Evolutionary conservation across 2,329 filamentous ascomycete genomes (phyloP).

Genomic region (Penicillium sclerotiorum): DNA sequence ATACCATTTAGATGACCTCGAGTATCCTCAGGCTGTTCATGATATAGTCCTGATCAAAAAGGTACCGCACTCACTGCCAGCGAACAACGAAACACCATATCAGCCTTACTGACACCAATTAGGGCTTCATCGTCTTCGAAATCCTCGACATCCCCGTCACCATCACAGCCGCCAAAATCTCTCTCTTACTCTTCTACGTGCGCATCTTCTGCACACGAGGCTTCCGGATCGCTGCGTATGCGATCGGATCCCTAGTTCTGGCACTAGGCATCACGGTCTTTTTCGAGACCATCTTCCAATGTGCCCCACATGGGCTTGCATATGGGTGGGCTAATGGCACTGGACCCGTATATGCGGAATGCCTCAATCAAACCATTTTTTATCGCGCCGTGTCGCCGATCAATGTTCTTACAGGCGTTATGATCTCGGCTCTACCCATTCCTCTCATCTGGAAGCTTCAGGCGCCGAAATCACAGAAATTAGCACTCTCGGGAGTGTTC

Average conservation of each 20-base stretch:
- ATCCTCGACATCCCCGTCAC: conserved; percentile 25
- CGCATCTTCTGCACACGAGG: conserved; percentile 24
- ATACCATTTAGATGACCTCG: conserved; percentile 15
- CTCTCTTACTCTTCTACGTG: conserved; percentile 28
- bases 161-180: conserved; percentile 28
- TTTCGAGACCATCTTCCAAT: conserved; percentile 28
- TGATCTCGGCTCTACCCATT: conserved; percentile 14
- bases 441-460: conserved; percentile 19
- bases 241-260: conserved; percentile 22
- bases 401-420: conserved; percentile 15
- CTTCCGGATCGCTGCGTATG: conserved; percentile 20
- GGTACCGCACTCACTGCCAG: too few species aligned
- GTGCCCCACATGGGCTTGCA: conserved; percentile 21
- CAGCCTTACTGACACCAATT: not conserved
- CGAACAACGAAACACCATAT: too few species aligned
- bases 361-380: conserved; percentile 22
- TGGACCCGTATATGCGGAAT: conserved; percentile 7
- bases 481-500: conserved; percentile 26
- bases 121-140: conserved; percentile 4
- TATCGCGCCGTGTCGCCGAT: conserved; percentile 21
- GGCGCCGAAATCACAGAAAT: conserved; percentile 12
- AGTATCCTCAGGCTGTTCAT: conserved; percentile 2
- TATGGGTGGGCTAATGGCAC: conserved; percentile 21
- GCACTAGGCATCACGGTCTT: conserved; percentile 21
- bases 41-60: conserved; percentile 19